Percentiles rank a stretch among this genome's conserved stretches.
Conservation (phyloP, 805 yeast genomes). For the Kodamaea laetipori region DNA sequence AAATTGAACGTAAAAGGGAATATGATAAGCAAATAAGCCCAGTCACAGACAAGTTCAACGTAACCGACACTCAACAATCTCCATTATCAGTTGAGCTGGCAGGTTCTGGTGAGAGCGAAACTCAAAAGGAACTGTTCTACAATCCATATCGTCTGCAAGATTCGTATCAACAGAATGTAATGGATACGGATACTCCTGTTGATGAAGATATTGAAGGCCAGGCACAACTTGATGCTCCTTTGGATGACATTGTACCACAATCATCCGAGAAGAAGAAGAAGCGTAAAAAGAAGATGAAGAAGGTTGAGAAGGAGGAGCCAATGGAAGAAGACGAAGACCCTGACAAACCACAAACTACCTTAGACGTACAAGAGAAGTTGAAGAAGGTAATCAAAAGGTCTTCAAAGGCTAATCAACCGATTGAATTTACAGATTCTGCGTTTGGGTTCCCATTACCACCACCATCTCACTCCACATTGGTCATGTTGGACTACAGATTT, state of each 20-base stretch:
- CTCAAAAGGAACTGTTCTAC: conserved; percentile 8
- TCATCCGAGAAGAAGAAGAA: conserved; percentile 11
- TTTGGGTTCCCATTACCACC: conserved; percentile 89
- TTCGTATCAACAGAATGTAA: conserved; percentile 7
- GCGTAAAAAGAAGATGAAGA: conserved; percentile 12
- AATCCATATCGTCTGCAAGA: conserved; percentile 10
- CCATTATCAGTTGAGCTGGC: conserved; percentile 9
- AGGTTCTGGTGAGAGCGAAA: conserved; percentile 13
- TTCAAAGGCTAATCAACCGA: conserved; percentile 47
- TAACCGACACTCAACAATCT: conserved; percentile 1
- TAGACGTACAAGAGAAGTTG: conserved; percentile 46
- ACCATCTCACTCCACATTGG: conserved; percentile 69
- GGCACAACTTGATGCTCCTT: conserved; percentile 6
- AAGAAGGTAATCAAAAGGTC: conserved; percentile 44
- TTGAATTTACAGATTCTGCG: conserved; percentile 68
- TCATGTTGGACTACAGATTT: conserved; percentile 82
- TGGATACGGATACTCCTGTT: conserved; percentile 12
- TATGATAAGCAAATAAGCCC: conserved; percentile 6
- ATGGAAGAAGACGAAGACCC: conserved; percentile 13
- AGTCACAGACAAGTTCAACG: conserved; percentile 5
- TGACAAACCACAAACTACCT: conserved; percentile 34
- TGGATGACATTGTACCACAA: conserved; percentile 10
- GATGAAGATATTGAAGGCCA: conserved; percentile 4
- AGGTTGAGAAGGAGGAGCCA: conserved; percentile 13
- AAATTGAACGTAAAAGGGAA: background rate